phyloP scores from a whole-genome alignment of 495 filamentous ascomycete species.

The Podospora pseudocomata region DNA sequence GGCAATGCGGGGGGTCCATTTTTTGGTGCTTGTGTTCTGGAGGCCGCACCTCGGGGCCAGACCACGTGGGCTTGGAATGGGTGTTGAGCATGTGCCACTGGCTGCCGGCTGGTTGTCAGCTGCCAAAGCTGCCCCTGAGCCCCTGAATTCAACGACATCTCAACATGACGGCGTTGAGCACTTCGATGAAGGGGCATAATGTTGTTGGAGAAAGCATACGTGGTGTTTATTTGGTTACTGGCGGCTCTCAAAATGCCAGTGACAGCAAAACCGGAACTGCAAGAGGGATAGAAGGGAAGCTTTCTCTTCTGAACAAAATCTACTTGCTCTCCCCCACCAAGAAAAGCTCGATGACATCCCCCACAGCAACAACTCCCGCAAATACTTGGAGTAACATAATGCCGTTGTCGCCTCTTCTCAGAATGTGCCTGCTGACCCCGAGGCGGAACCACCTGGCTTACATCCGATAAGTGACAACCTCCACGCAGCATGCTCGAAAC shows the following conservation, averaged over 20 bases:
- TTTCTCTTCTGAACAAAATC: background rate
- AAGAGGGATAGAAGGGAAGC: background rate
- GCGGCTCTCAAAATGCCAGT: background rate
- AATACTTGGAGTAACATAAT: background rate
- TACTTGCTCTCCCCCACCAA: background rate
- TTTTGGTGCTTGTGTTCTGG: background rate
- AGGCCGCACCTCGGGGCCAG: background rate
- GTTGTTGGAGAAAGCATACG: background rate
- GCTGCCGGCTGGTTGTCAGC: background rate
- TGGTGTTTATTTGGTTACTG: background rate
- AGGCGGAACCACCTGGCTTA: background rate
- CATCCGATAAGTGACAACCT: background rate
- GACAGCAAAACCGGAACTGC: background rate
- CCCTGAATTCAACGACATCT: background rate
- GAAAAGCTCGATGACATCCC: background rate
- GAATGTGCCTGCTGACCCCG: background rate
- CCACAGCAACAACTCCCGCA: background rate
- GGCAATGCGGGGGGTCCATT: background rate
- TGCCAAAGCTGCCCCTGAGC: background rate
- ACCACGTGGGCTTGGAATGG: background rate
- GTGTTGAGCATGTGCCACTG: background rate
- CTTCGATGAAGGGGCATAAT: background rate
- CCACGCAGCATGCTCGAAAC: background rate
- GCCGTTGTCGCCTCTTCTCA: background rate
- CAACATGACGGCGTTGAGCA: background rate